phyloP scores from a whole-genome alignment of 1,139 yeast genomes.

The Diutina catenulata region DNA sequence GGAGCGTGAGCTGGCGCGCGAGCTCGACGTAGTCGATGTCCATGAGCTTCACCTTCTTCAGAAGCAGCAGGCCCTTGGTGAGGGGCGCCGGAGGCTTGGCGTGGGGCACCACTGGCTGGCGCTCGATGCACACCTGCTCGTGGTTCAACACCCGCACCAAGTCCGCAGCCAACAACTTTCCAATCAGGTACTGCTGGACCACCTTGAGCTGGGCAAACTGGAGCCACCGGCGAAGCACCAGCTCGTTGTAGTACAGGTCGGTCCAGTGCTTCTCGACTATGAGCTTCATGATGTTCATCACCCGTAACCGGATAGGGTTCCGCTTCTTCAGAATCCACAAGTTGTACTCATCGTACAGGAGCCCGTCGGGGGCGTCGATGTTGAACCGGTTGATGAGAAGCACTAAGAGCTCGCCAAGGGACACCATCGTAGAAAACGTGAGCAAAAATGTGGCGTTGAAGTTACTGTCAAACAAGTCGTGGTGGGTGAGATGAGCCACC shows the following conservation, averaged over 20 bases:
- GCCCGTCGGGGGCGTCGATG: constrained; percentile 77
- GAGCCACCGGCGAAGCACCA: constrained; percentile 39
- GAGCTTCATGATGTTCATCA: constrained; percentile 57
- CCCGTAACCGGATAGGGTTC: constrained; percentile 55
- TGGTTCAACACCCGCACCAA: constrained; percentile 20
- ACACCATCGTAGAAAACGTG: constrained; percentile 68
- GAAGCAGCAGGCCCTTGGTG: constrained; percentile 19
- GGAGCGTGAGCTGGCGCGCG: constrained; percentile 77
- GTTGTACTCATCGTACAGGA: constrained; percentile 72
- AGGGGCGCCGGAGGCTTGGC: constrained; percentile 32
- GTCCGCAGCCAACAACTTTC: constrained; percentile 17
- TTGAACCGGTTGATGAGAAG: constrained; percentile 56
- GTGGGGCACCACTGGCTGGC: background rate
- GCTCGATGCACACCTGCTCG: background rate
- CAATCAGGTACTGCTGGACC: constrained; percentile 30
- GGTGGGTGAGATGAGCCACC: constrained; percentile 76
- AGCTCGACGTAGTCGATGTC: constrained; percentile 69
- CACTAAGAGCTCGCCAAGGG: constrained; percentile 53
- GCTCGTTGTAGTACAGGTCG: constrained; percentile 43
- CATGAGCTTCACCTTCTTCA: constrained; percentile 34
- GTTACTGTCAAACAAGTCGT: constrained; percentile 52
- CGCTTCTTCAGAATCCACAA: constrained; percentile 70
- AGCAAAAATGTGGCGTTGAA: constrained; percentile 64
- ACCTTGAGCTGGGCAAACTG: constrained; percentile 42
- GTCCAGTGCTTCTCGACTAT: constrained; percentile 75